A percentile compares a stretch with the other conserved stretches of the same genome.
Conservation (phyloP, 352 stramenopile genomes). For the Phytophthora sojae region DNA sequence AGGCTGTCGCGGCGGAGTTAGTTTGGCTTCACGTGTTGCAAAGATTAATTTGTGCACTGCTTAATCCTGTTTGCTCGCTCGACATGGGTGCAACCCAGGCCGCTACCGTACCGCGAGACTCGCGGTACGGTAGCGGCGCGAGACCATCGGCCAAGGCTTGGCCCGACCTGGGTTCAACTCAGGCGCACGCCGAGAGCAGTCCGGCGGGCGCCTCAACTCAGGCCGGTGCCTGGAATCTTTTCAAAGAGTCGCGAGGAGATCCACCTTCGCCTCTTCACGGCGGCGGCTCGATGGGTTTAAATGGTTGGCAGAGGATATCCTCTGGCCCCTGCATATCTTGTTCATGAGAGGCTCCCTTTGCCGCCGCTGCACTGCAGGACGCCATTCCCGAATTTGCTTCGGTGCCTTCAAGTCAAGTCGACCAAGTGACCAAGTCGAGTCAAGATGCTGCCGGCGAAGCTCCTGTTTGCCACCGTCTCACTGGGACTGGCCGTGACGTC, state of each 20-base stretch:
- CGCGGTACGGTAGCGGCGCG: too few relatives aligned
- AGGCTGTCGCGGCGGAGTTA: too few relatives aligned
- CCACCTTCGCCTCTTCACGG: slow-evolving; percentile 6
- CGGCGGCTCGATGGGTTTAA: slow-evolving; percentile 15
- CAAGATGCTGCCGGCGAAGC: slow-evolving; percentile 29
- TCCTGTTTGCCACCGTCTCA: slow-evolving; percentile 16
- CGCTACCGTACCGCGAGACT: too few relatives aligned
- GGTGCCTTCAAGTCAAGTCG: slow-evolving; percentile 18
- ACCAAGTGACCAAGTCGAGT: slow-evolving; percentile 17
- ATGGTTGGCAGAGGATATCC: not conserved
- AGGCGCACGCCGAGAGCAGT: not conserved
- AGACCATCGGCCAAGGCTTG: not conserved
- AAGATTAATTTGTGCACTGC: too few relatives aligned
- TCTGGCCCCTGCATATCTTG: not conserved
- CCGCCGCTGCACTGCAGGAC: slow-evolving; percentile 7
- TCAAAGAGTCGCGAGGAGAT: slow-evolving; percentile 1
- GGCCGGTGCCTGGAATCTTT: slow-evolving; percentile 3
- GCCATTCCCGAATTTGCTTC: slow-evolving; percentile 35
- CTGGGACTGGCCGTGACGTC: slow-evolving; percentile 24
- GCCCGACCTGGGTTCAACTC: not conserved
- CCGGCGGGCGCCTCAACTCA: not conserved
- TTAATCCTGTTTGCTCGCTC: too few relatives aligned
- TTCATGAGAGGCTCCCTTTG: not conserved
- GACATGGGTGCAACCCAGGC: not conserved
- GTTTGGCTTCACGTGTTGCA: too few relatives aligned